Evolutionary conservation across 2,329 filamentous ascomycete species (phyloP), one percentile per base, ranked within the genome.

Genomic region (Pseudocercospora eumusae): DNA sequence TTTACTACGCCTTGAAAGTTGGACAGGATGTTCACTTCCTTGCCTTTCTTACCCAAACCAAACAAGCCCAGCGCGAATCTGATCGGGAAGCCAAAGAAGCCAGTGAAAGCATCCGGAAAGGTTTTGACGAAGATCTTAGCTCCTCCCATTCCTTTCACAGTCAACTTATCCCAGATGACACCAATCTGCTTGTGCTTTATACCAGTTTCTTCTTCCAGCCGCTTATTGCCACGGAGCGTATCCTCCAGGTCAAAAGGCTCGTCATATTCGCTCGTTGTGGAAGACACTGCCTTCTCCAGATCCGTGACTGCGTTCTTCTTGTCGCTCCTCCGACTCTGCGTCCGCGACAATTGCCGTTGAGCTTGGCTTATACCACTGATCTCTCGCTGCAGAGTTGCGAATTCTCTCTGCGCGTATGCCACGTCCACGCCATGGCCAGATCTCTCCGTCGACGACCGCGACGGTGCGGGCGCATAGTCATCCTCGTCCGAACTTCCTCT

Each of bases 221-320:
- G 84, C 60, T 89, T 82, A 59, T 87, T 87, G 2, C 91, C 90
- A 49, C 90, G 85, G 63, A 96, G 79, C 3, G 88, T 87, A 8
- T 81, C 77, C 74, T 96, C 90, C 40, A 96, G 80, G 72, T 96
- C 88, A 75, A 95, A 96, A 9, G 82, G 79, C 59, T 85, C 85
- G 1, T 80, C 80, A 79, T 61, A 62, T 1, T 80, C 79, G 1
- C 79, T 81, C 78, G 72, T 78, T 68, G 71, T 72, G 2, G 66
- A 78, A 31, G 66, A 74, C 27, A 76, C 76, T 2, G 74, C 80
- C 74, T 88, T 88, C 69, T 91, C 88, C 8, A 85, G 70, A 76
- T 89, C 88, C 25, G 75, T 59, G 64, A 75, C 49, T 0, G 56
- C 56, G 77, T 60, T 81, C 73, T 69, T 77, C 71, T 55, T 63